phyloP scores from a whole-genome alignment of 2,329 filamentous ascomycete species.

The Mariannaea elegans region DNA sequence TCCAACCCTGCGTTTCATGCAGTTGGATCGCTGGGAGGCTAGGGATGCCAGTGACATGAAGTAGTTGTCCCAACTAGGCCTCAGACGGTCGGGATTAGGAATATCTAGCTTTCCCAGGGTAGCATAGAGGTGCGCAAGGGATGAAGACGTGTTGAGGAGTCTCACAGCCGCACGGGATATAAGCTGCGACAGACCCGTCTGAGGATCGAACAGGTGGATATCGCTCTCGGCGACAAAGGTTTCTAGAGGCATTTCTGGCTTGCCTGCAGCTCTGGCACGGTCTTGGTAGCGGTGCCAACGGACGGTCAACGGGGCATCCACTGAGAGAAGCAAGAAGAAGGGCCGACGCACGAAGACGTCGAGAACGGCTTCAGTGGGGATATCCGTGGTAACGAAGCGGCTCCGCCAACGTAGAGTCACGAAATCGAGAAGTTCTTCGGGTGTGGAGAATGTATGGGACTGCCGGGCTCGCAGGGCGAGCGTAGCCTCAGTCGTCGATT shows the following conservation, averaged over 20 bases:
- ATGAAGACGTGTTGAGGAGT: conserved; percentile 83
- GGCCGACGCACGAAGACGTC: conserved; percentile 82
- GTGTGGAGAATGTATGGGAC: conserved; percentile 63
- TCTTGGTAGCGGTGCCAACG: conserved; percentile 81
- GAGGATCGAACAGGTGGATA: conserved; percentile 75
- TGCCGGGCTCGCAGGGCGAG: conserved; percentile 35
- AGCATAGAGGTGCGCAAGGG: conserved; percentile 74
- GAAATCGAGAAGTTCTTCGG: conserved; percentile 79
- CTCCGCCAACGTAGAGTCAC: conserved; percentile 86
- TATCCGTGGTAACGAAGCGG: conserved; percentile 86
- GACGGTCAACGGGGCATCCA: conserved; percentile 87
- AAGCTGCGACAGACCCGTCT: conserved; percentile 74
- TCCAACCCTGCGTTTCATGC: conserved; percentile 97
- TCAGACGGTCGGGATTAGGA: conserved; percentile 78
- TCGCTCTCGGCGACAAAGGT: conserved; percentile 71
- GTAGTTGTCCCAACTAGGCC: conserved; percentile 95
- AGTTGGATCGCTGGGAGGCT: conserved; percentile 90
- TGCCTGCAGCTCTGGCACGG: conserved; percentile 34
- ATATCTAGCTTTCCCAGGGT: conserved; percentile 81
- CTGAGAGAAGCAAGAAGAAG: conserved; percentile 91
- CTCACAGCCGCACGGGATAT: conserved; percentile 85
- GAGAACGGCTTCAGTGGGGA: conserved; percentile 76
- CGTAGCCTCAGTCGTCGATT: conserved; percentile 38
- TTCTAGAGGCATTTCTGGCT: conserved; percentile 55
- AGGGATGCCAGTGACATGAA: conserved; percentile 97